These are phyloP conservation scores for Pichia sp. DNA, from an alignment of 1,139 yeast species.

Conservation along the genomic window DNA sequence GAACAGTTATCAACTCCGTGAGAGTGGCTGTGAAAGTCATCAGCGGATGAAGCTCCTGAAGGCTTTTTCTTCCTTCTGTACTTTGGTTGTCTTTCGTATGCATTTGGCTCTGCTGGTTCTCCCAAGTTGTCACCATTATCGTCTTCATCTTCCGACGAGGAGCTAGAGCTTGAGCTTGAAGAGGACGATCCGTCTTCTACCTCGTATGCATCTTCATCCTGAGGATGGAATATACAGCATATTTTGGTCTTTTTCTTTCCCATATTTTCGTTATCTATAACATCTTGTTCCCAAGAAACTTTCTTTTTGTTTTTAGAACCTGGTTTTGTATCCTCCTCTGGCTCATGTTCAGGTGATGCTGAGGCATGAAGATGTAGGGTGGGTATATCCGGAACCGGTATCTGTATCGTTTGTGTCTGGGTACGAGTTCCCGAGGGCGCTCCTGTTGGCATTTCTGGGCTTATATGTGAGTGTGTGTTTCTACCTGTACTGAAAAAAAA, in stretches of 20 bases:
- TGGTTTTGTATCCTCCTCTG: conserved; percentile 10
- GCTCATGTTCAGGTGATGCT: background rate
- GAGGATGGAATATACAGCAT: conserved; percentile 94
- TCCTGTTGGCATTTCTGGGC: background rate
- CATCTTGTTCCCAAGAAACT: conserved; percentile 82
- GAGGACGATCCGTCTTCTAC: conserved; percentile 20
- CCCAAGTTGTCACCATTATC: conserved; percentile 3
- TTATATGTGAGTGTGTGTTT: background rate
- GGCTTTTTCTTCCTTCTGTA: conserved; percentile 38
- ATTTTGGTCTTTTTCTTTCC: conserved; percentile 84
- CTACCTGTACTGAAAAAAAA: too few species aligned
- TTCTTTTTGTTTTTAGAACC: conserved; percentile 38
- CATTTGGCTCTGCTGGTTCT: conserved; percentile 50
- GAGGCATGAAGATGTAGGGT: conserved; percentile 19
- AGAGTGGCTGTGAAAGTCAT: conserved; percentile 12
- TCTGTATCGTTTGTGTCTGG: conserved; percentile 11
- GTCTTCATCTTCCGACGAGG: conserved; percentile 35
- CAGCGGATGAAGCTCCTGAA: conserved; percentile 15
- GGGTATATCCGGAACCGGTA: conserved; percentile 15
- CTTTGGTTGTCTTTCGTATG: conserved; percentile 71
- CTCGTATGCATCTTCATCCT: conserved; percentile 60
- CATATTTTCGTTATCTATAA: conserved; percentile 84
- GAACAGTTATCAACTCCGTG: conserved; percentile 1
- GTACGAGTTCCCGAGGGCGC: conserved; percentile 1
- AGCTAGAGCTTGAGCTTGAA: conserved; percentile 38